Conservation (phyloP, 306 rosid genomes). For the Malus domestica region DNA sequence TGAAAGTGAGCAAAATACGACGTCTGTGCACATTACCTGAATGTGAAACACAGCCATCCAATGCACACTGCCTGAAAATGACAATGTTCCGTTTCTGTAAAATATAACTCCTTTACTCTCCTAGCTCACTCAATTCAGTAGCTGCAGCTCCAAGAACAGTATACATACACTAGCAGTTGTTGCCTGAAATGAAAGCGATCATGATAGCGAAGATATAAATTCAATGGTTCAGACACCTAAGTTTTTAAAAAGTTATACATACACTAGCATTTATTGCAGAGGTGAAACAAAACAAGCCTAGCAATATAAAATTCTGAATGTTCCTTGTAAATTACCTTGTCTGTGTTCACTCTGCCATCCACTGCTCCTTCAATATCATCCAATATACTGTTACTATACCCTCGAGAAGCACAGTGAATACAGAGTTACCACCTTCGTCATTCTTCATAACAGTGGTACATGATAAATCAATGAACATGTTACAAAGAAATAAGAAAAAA, state of each 20-base stretch:
- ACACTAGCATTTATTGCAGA: not conserved
- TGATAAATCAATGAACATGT: constrained; percentile 3
- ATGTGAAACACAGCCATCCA: too few relatives aligned
- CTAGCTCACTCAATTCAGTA: constrained; percentile 82
- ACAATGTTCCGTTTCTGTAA: constrained; percentile 61
- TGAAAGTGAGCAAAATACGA: too few relatives aligned
- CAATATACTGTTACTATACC: constrained; percentile 74
- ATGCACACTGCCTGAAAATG: not conserved
- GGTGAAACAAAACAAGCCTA: not conserved
- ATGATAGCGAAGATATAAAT: not conserved
- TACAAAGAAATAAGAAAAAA: not conserved
- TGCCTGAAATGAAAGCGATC: too few relatives aligned
- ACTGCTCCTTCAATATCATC: constrained; percentile 95
- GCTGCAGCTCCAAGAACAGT: constrained; percentile 81
- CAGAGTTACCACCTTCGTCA: constrained; percentile 84
- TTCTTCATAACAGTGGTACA: constrained; percentile 56
- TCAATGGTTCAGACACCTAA: not conserved
- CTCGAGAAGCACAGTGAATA: constrained; percentile 67
- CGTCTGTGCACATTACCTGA: too few relatives aligned
- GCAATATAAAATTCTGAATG: not conserved
- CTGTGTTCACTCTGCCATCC: constrained; percentile 85
- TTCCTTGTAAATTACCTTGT: constrained; percentile 44
- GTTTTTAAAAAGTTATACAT: not conserved
- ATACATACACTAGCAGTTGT: too few relatives aligned
- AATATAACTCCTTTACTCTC: constrained; percentile 81